Percentiles rank a stretch among this genome's conserved stretches.
Evolutionary conservation across 352 stramenopile genomes (phyloP).

Genomic region (Globisporangium takayamanum): DNA sequence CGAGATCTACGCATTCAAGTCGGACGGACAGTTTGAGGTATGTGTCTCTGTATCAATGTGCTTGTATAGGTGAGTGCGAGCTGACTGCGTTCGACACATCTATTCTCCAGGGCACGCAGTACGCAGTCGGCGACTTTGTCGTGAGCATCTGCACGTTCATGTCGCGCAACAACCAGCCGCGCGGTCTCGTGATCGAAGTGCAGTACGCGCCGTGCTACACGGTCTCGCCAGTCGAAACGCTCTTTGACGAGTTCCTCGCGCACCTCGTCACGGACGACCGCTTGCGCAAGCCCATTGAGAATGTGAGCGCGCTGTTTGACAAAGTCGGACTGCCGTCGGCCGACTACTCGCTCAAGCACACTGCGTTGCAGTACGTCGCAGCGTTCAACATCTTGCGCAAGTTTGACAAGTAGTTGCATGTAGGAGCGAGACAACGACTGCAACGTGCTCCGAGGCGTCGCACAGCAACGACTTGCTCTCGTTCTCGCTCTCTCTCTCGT

Average conservation of each 20-base stretch:
- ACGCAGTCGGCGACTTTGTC: constrained; percentile 76
- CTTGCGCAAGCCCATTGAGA: constrained; percentile 73
- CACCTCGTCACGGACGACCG: constrained; percentile 62
- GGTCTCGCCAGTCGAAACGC: constrained; percentile 61
- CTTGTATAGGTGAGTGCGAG: not conserved
- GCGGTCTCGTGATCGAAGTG: constrained; percentile 76
- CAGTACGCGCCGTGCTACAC: constrained; percentile 83
- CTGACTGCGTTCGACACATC: not conserved
- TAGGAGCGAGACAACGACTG: too few relatives aligned
- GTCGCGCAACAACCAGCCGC: constrained; percentile 74
- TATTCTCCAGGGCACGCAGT: constrained; percentile 55
- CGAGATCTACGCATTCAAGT: constrained; percentile 88
- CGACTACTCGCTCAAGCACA: constrained; percentile 87
- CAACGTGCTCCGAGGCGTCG: not conserved
- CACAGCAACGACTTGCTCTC: too few relatives aligned
- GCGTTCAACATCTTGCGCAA: constrained; percentile 84
- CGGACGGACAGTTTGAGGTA: constrained; percentile 82
- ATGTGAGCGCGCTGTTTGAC: constrained; percentile 54
- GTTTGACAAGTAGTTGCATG: constrained; percentile 52
- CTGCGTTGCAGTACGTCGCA: constrained; percentile 81
- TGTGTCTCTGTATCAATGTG: not conserved
- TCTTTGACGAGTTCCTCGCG: constrained; percentile 80
- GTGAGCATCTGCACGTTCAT: constrained; percentile 87
- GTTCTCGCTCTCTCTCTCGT: too few relatives aligned
- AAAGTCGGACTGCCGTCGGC: constrained; percentile 59